phyloP scores from a whole-genome alignment of 2,329 filamentous ascomycete genomes.

The Cladosporium cucumerinum region DNA sequence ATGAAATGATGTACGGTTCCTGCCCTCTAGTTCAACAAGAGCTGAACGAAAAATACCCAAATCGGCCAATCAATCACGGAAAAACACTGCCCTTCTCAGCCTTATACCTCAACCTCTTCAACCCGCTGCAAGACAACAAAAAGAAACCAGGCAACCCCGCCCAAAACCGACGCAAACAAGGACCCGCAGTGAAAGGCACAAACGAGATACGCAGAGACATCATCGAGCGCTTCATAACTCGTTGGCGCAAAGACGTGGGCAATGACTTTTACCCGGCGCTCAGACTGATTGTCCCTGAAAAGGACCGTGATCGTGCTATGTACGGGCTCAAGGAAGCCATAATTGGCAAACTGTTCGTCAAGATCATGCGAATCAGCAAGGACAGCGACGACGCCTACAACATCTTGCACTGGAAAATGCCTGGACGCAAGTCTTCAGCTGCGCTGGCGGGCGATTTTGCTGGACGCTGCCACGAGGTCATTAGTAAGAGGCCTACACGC shows the following conservation, averaged over 20 bases:
- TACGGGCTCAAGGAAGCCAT: conserved; percentile 92
- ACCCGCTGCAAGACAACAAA: conserved; percentile 74
- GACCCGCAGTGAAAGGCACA: conserved; percentile 42
- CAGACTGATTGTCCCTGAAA: conserved; percentile 85
- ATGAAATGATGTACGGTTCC: conserved; percentile 49
- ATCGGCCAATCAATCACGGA: conserved; percentile 75
- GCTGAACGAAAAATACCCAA: conserved; percentile 64
- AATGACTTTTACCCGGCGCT: conserved; percentile 91
- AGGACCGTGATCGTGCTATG: conserved; percentile 86
- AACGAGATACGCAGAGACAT: conserved; percentile 77
- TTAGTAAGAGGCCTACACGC: conserved; percentile 78
- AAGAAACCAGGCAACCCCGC: conserved; percentile 62
- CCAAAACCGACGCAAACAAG: conserved; percentile 47
- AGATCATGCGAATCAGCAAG: conserved; percentile 85
- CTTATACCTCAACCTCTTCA: conserved; percentile 74
- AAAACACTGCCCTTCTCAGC: conserved; percentile 79
- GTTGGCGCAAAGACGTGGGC: conserved; percentile 85
- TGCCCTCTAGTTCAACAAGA: conserved; percentile 44
- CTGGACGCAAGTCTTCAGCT: conserved; percentile 61
- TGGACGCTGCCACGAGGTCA: conserved; percentile 78
- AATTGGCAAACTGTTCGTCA: conserved; percentile 86
- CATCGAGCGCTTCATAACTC: conserved; percentile 78
- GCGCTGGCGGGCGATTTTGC: conserved; percentile 86
- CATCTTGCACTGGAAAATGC: conserved; percentile 88
- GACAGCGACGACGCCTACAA: conserved; percentile 84